phyloP scores from a whole-genome alignment of 2,329 filamentous ascomycete species.

The Diaporthe velutina region DNA sequence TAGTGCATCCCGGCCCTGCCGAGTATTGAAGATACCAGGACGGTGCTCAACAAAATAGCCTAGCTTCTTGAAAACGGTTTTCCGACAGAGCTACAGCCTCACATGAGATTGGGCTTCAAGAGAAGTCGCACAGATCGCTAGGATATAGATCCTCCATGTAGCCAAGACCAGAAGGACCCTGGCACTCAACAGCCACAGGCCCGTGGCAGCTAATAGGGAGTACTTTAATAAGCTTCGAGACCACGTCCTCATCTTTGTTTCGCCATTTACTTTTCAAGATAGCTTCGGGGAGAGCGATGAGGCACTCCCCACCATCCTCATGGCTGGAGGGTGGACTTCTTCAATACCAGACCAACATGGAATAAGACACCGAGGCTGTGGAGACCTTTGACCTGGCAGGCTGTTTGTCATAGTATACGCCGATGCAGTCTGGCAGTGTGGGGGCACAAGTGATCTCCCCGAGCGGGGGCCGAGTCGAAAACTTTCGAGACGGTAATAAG shows the following conservation, averaged over 20 bases:
- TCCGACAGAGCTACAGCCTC: neutral
- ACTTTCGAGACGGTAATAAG: neutral
- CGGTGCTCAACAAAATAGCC: neutral
- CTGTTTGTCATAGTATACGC: neutral
- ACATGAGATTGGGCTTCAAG: neutral
- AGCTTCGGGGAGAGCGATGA: constrained; percentile 20
- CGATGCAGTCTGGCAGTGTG: constrained; percentile 1
- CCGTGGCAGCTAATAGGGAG: neutral
- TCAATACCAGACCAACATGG: neutral
- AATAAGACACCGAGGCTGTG: neutral
- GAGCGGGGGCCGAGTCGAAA: constrained; percentile 2
- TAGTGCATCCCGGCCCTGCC: neutral
- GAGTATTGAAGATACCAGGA: neutral
- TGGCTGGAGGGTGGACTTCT: neutral
- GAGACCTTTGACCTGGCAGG: neutral
- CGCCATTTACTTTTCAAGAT: constrained; percentile 7
- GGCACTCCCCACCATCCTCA: neutral
- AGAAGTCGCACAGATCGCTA: constrained; percentile 1
- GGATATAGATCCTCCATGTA: neutral
- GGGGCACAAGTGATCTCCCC: neutral
- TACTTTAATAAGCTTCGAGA: constrained; percentile 26
- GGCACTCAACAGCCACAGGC: neutral
- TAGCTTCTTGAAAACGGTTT: neutral
- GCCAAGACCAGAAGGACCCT: neutral
- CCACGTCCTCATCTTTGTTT: constrained; percentile 19